Evolutionary conservation across 129 eudicot species (phyloP).

Genomic region (Mikania micrantha): DNA sequence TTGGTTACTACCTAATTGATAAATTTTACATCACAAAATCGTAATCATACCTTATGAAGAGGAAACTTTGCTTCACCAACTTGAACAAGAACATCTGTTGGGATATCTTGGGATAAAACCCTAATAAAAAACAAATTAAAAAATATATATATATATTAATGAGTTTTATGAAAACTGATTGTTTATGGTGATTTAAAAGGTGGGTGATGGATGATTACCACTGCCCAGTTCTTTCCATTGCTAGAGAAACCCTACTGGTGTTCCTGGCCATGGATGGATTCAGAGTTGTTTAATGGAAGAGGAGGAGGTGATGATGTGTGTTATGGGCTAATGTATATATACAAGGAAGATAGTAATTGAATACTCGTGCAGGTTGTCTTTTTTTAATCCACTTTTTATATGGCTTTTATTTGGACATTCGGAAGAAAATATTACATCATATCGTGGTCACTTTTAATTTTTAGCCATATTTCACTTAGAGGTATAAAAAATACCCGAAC

Average conservation of each 20-base stretch:
- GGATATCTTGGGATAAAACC: slow-evolving; percentile 89
- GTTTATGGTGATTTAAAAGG: background rate
- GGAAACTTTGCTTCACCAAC: slow-evolving; percentile 74
- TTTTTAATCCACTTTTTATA: no score
- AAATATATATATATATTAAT: background rate
- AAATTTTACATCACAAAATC: background rate
- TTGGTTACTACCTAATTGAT: background rate
- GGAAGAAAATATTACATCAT: slow-evolving; percentile 6
- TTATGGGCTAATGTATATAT: slow-evolving; percentile 20
- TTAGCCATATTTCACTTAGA: slow-evolving; percentile 17
- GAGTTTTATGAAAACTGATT: background rate
- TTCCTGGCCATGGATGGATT: slow-evolving; percentile 30
- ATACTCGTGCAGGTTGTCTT: no score
- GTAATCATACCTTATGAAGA: slow-evolving; percentile 76
- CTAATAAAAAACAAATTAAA: slow-evolving; percentile 29
- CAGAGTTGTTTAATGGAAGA: slow-evolving; percentile 1
- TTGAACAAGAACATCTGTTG: slow-evolving; percentile 65
- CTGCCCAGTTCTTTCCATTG: slow-evolving; percentile 97
- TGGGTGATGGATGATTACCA: slow-evolving; percentile 43
- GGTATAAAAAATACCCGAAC: no score
- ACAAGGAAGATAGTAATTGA: slow-evolving; percentile 15
- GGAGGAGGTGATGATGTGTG: slow-evolving; percentile 25
- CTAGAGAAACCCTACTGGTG: slow-evolving; percentile 59
- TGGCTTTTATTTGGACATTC: slow-evolving; percentile 21
- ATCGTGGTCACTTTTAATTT: slow-evolving; percentile 15